Percentiles rank a stretch among this genome's conserved stretches.
These are phyloP conservation scores for Arthrocladium fulminans DNA, from an alignment of 2,329 filamentous ascomycete species.

Conservation along the genomic window DNA sequence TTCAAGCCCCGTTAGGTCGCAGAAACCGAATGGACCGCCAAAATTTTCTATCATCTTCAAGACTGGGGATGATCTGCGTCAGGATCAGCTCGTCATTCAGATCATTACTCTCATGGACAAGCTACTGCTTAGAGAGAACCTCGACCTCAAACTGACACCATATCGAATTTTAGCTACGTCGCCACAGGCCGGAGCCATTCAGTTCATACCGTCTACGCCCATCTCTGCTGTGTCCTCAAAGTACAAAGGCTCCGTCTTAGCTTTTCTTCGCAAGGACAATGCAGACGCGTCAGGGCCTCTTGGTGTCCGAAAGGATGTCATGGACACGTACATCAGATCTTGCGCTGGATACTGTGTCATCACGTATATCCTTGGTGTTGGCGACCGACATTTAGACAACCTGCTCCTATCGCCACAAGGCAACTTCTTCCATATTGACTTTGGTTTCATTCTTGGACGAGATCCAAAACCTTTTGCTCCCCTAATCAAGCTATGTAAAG, in stretches of 20 bases:
- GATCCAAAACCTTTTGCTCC: conserved; percentile 97
- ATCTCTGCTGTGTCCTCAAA: conserved; percentile 76
- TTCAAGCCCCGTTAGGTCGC: conserved; percentile 7
- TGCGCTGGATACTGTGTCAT: conserved; percentile 98
- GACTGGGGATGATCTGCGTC: conserved; percentile 87
- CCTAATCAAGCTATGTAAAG: conserved; percentile 90
- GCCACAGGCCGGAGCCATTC: conserved; percentile 77
- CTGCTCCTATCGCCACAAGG: conserved; percentile 80
- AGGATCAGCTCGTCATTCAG: conserved; percentile 93
- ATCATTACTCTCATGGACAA: conserved; percentile 98
- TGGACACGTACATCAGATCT: conserved; percentile 92
- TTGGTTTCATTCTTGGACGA: conserved; percentile 92
- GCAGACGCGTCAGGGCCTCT: conserved; percentile 73
- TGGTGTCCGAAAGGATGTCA: conserved; percentile 79
- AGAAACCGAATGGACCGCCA: conserved; percentile 40
- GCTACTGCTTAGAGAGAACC: conserved; percentile 86
- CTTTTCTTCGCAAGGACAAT: conserved; percentile 81
- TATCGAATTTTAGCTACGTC: conserved; percentile 95
- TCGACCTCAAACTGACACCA: conserved; percentile 88
- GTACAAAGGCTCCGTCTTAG: conserved; percentile 67
- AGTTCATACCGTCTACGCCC: conserved; percentile 81
- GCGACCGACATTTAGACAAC: conserved; percentile 92
- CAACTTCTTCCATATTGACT: conserved; percentile 97
- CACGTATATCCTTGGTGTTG: conserved; percentile 92
- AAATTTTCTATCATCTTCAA: conserved; percentile 96